Evolutionary conservation across 1,139 yeast species (phyloP).

Genomic region (Diutina scorzettiae): DNA sequence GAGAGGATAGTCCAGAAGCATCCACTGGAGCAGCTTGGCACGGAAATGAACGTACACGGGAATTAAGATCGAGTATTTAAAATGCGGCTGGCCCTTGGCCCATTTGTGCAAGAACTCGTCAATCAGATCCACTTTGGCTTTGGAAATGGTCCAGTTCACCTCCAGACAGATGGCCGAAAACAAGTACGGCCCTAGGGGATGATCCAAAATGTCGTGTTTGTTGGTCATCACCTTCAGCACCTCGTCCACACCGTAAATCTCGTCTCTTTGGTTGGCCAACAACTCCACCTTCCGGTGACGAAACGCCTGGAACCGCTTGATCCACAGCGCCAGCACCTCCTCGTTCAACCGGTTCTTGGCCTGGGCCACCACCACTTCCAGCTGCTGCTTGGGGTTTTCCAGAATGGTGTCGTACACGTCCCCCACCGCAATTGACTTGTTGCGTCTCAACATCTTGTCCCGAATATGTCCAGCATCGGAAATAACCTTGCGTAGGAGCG

Average conservation of each 20-base stretch:
- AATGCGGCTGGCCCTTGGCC: constrained; percentile 32
- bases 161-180: constrained; percentile 21
- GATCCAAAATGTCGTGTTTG: constrained; percentile 26
- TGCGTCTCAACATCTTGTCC: neutral
- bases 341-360: constrained; percentile 26
- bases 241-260: constrained; percentile 27
- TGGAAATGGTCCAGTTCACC: constrained; percentile 20
- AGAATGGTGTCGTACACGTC: neutral
- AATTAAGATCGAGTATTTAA: constrained; percentile 26
- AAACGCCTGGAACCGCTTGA: constrained; percentile 23
- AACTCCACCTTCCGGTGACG: constrained; percentile 14
- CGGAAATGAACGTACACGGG: constrained; percentile 23
- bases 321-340: constrained; percentile 66
- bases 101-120: constrained; percentile 24
- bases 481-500: neutral
- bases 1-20: constrained; percentile 28
- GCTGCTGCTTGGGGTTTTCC: neutral
- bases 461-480: constrained; percentile 3
- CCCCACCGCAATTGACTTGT: neutral
- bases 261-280: constrained; percentile 18
- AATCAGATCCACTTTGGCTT: constrained; percentile 17
- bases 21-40: constrained; percentile 21
- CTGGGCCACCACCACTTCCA: constrained; percentile 17
- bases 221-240: constrained; percentile 19
- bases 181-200: constrained; percentile 25